These are phyloP conservation scores for Trichomonascus vanleenenianus DNA, from an alignment of 805 yeast species.

Conservation along the genomic window DNA sequence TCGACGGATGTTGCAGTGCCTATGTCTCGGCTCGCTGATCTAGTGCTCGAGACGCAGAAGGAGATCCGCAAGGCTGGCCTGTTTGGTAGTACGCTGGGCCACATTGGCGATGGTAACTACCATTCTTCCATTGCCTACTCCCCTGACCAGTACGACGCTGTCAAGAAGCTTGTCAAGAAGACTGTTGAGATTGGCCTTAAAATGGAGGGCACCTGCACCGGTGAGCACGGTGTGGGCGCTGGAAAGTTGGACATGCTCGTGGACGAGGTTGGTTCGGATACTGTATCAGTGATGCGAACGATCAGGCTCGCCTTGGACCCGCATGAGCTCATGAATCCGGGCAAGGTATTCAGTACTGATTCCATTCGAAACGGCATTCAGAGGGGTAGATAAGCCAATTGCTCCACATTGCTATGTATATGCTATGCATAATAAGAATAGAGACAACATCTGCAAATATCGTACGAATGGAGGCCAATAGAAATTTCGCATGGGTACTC, in stretches of 20 bases:
- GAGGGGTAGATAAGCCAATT: neutral
- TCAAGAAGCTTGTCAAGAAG: constrained; percentile 43
- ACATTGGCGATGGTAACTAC: constrained; percentile 80
- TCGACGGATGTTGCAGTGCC: constrained; percentile 86
- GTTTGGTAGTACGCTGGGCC: constrained; percentile 59
- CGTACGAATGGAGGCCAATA: no score
- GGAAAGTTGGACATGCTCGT: constrained; percentile 60
- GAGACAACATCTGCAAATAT: no score
- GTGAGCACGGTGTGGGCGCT: constrained; percentile 78
- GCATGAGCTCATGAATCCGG: constrained; percentile 65
- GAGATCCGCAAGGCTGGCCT: constrained; percentile 49
- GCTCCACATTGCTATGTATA: neutral
- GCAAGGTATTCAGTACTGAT: constrained; percentile 49
- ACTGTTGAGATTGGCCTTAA: constrained; percentile 61
- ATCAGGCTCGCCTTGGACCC: constrained; percentile 71
- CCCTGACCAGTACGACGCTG: constrained; percentile 36
- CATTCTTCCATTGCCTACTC: constrained; percentile 46
- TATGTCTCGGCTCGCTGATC: constrained; percentile 54
- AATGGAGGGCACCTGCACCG: constrained; percentile 77
- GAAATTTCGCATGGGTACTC: no score
- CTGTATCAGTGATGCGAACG: constrained; percentile 66
- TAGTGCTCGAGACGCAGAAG: constrained; percentile 52
- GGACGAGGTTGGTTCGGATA: constrained; percentile 58
- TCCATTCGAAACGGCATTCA: constrained; percentile 4
- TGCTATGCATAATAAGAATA: no score